phyloP scores from a whole-genome alignment of 1,284 basidiomycete species.

The Tausonia pullulans region DNA sequence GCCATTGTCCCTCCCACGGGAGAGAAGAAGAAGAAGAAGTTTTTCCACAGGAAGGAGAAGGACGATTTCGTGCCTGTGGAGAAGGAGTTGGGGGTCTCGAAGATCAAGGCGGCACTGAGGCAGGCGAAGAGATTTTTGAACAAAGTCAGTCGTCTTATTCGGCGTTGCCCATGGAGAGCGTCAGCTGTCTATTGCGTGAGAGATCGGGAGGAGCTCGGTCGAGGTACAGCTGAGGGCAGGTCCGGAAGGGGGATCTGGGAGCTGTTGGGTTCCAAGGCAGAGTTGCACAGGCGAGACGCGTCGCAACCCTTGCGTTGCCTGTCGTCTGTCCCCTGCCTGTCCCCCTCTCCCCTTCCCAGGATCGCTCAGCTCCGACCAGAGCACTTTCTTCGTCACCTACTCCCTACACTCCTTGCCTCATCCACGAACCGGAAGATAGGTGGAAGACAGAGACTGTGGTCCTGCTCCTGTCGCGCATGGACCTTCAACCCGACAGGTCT shows the following conservation, averaged over 20 bases:
- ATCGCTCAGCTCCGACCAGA: no score
- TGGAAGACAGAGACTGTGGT: background rate
- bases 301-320: background rate
- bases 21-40: slow-evolving; percentile 13
- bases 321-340: background rate
- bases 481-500: background rate
- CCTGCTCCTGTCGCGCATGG: background rate
- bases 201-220: background rate
- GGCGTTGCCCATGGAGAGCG: no score
- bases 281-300: no score
- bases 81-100: slow-evolving; percentile 34
- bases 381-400: background rate
- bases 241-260: no score
- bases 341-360: no score
- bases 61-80: slow-evolving; percentile 5
- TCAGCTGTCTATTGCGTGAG: background rate
- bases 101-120: slow-evolving; percentile 63
- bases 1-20: background rate
- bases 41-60: slow-evolving; percentile 4
- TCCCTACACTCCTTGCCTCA: background rate
- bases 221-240: background rate
- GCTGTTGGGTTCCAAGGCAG: no score
- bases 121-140: slow-evolving; percentile 67
- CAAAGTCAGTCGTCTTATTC: slow-evolving; percentile 42
- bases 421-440: background rate